These are phyloP conservation scores for Malassezia restricta DNA, from an alignment of 1,284 basidiomycete species.

Conservation along the genomic window DNA sequence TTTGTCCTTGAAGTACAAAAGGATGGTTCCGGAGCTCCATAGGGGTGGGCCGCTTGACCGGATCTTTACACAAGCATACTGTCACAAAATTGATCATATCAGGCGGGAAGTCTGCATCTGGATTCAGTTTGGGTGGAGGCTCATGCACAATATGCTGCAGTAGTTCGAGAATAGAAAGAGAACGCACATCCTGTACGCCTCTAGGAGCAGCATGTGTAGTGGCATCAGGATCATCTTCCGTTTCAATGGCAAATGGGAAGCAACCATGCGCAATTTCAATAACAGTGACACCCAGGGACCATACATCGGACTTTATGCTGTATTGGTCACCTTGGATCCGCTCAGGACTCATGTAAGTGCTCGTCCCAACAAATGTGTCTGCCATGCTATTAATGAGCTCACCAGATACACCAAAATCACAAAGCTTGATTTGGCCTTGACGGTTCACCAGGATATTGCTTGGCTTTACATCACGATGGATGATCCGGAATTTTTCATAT, in stretches of 20 bases:
- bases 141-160: conserved; percentile 89
- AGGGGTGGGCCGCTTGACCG: conserved; percentile 29
- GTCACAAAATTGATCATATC: conserved; percentile 37
- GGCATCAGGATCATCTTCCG: conserved; percentile 13
- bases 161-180: conserved; percentile 91
- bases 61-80: conserved; percentile 39
- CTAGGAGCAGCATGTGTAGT: background rate
- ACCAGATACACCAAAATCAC: conserved; percentile 96
- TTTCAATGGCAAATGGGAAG: conserved; percentile 60
- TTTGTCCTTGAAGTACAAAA: conserved; percentile 26
- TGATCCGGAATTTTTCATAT: conserved; percentile 98
- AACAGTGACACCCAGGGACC: conserved; percentile 87
- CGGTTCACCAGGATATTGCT: conserved; percentile 94
- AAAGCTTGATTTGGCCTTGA: conserved; percentile 88
- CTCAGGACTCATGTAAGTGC: conserved; percentile 98
- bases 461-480: conserved; percentile 98
- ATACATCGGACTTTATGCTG: conserved; percentile 92
- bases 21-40: conserved; percentile 33
- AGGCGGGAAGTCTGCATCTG: conserved; percentile 25
- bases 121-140: conserved; percentile 33
- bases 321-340: conserved; percentile 96
- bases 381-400: conserved; percentile 98
- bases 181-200: background rate
- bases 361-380: conserved; percentile 95
- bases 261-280: conserved; percentile 87